phyloP scores from a whole-genome alignment of 2,329 filamentous ascomycete species.

The Diaporthe longicolla region DNA sequence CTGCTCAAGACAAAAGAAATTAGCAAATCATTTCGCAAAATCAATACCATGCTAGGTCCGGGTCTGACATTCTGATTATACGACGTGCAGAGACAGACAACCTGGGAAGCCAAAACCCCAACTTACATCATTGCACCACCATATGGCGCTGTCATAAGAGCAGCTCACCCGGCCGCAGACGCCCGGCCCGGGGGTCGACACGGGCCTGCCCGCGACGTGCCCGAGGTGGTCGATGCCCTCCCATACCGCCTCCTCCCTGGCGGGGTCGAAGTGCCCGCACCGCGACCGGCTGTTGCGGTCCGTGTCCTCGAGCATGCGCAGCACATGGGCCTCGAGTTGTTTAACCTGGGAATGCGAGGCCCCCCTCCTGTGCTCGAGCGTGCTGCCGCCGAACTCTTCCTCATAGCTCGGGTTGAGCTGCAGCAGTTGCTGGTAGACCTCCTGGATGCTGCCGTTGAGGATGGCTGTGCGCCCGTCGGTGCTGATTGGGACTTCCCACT shows the following conservation, averaged over 20 bases:
- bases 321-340: too few relatives aligned
- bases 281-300: background rate
- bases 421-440: background rate
- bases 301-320: too few relatives aligned
- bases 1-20: background rate
- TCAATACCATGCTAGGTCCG: too few relatives aligned
- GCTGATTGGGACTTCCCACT: background rate
- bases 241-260: background rate
- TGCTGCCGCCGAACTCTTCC: background rate
- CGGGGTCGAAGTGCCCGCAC: background rate
- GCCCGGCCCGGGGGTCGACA: background rate
- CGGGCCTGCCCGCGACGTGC: background rate
- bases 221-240: background rate
- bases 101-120: too few relatives aligned
- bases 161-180: conserved; percentile 19
- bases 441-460: background rate
- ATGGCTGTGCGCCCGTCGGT: background rate
- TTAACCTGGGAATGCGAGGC: too few relatives aligned
- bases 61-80: too few relatives aligned
- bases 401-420: background rate
- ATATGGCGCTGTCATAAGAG: background rate
- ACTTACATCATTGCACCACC: conserved; percentile 32
- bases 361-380: too few relatives aligned
- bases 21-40: too few relatives aligned
- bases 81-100: too few relatives aligned